A percentile compares a stretch with the other conserved stretches of the same genome.
Conservation (phyloP, 345 rosid species). For the Lagerstroemia speciosa region DNA sequence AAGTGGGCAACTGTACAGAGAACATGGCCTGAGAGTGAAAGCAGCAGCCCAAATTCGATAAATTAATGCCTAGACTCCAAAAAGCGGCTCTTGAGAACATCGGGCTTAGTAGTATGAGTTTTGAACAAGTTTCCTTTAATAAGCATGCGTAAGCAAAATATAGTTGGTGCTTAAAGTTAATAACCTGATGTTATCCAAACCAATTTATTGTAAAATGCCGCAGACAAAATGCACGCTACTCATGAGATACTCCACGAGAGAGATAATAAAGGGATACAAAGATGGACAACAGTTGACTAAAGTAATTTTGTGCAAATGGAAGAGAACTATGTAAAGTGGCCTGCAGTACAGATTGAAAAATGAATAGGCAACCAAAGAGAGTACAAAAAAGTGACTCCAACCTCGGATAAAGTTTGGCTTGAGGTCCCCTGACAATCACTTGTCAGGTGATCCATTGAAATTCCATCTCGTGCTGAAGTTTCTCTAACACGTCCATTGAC, state of each 20-base stretch:
- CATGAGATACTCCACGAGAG: not conserved
- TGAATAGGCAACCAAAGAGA: not conserved
- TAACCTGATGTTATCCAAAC: not conserved
- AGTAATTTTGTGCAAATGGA: not conserved
- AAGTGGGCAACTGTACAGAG: not conserved
- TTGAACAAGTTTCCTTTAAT: not conserved
- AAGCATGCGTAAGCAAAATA: not conserved
- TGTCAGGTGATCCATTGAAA: slow-evolving; percentile 1
- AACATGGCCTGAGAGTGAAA: not conserved
- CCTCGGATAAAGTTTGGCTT: slow-evolving; percentile 25
- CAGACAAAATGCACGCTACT: not conserved
- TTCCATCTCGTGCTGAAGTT: slow-evolving; percentile 13
- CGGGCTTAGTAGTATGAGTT: not conserved
- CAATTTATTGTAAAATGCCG: not conserved
- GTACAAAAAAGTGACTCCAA: slow-evolving; percentile 10
- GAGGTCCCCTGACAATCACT: slow-evolving; percentile 12
- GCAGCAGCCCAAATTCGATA: not conserved
- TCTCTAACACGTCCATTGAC: slow-evolving; percentile 24
- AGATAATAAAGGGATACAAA: not conserved
- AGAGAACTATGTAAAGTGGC: not conserved
- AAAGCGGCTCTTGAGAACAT: not conserved
- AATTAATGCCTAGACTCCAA: not conserved
- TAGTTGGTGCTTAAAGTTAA: not conserved
- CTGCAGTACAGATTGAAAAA: not conserved
- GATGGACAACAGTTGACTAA: not conserved